Conservation (phyloP, 1,284 basidiomycete genomes). For the Hemileia vastatrix region DNA sequence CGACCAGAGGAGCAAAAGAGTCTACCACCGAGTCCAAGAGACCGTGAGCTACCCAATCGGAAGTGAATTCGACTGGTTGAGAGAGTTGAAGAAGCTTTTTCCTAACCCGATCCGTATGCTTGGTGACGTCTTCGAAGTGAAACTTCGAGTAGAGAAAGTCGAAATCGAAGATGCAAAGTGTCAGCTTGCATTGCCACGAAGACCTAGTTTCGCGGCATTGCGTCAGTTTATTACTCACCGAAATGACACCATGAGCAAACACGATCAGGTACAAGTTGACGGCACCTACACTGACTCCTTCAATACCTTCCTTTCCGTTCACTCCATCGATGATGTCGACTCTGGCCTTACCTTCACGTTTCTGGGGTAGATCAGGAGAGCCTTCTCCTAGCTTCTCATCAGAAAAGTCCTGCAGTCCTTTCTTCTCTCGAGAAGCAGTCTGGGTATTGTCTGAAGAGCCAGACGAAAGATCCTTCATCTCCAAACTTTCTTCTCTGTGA, state of each 20-base stretch:
- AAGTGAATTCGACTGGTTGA: conserved; percentile 30
- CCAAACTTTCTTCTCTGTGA: conserved; percentile 30
- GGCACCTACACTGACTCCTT: conserved; percentile 59
- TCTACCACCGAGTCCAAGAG: conserved; percentile 89
- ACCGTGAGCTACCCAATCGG: conserved; percentile 93
- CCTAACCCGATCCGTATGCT: conserved; percentile 70
- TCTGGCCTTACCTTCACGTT: conserved; percentile 36
- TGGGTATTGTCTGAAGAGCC: conserved; percentile 12
- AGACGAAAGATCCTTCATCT: conserved; percentile 24
- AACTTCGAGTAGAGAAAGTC: conserved; percentile 53
- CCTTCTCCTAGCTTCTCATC: conserved; percentile 4
- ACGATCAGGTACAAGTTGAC: conserved; percentile 84
- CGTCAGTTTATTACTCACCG: conserved; percentile 52
- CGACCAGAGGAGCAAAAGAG: conserved; percentile 77
- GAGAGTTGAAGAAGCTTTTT: conserved; percentile 50
- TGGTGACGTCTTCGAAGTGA: conserved; percentile 80
- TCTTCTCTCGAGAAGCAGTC: conserved; percentile 5
- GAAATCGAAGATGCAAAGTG: neutral
- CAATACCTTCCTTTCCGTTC: conserved; percentile 52
- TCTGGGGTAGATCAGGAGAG: neutral
- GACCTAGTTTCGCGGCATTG: no score
- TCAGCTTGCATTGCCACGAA: neutral
- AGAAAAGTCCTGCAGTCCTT: no score
- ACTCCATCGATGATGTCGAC: conserved; percentile 53
- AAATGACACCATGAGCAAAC: conserved; percentile 77